Percentiles rank a stretch among this genome's conserved stretches.
Evolutionary conservation across 2,329 filamentous ascomycete genomes (phyloP).

Genomic region (Alternaria gaisen): DNA sequence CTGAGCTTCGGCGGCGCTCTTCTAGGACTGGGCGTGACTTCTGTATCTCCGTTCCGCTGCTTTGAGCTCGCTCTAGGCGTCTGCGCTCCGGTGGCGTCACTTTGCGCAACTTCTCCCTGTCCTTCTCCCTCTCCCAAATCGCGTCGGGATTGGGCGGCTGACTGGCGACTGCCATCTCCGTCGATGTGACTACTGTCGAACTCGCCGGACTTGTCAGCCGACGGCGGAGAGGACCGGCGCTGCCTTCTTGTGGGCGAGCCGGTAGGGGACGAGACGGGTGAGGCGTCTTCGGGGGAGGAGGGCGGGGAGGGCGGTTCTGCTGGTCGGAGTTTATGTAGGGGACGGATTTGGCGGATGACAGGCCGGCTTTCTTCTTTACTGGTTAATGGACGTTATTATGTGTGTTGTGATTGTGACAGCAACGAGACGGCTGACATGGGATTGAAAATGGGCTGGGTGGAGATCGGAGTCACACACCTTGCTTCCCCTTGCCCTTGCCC

Average conservation of each 20-base stretch:
- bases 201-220: conserved; percentile 48
- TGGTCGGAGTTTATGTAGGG: conserved; percentile 41
- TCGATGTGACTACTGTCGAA: conserved; percentile 46
- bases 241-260: conserved; percentile 45
- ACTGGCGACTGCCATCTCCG: conserved; percentile 41
- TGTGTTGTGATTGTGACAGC: conserved; percentile 26
- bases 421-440: conserved; percentile 13
- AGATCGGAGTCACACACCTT: conserved; percentile 47
- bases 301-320: conserved; percentile 44
- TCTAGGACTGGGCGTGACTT: conserved; percentile 41
- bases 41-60: conserved; percentile 21
- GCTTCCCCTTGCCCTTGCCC: conserved; percentile 45
- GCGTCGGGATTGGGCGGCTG: conserved; percentile 37
- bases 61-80: conserved; percentile 15
- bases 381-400: conserved; percentile 50
- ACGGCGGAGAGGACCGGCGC: conserved; percentile 46
- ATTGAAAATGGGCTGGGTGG: conserved; percentile 17
- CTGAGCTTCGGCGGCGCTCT: conserved; percentile 49
- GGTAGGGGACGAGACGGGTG: conserved; percentile 37
- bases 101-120: conserved; percentile 33
- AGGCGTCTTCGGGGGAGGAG: conserved; percentile 34
- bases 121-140: conserved; percentile 32
- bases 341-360: conserved; percentile 42
- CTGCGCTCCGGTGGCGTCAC: conserved; percentile 37
- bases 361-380: conserved; percentile 48